Conservation (phyloP, 1,284 basidiomycete species). For the Cystobasidium slooffiae region DNA sequence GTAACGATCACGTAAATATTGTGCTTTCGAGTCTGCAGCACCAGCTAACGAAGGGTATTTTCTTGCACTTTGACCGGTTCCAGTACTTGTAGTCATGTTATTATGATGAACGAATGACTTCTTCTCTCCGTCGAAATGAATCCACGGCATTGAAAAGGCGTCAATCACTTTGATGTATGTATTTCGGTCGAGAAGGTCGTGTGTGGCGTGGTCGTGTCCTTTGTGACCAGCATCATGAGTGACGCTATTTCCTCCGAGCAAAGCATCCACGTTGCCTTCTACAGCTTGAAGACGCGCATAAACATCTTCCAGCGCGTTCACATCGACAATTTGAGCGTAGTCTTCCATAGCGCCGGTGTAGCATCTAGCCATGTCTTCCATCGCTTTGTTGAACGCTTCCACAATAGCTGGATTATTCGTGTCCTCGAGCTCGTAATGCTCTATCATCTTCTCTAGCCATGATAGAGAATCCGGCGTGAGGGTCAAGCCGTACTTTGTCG, state of each 20-base stretch:
- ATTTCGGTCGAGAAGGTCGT: constrained; percentile 69
- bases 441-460: constrained; percentile 45
- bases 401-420: not conserved
- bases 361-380: constrained; percentile 44
- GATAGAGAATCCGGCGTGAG: constrained; percentile 31
- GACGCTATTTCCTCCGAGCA: constrained; percentile 35
- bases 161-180: constrained; percentile 82
- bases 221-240: constrained; percentile 31
- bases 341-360: constrained; percentile 35
- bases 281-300: constrained; percentile 80
- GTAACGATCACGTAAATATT: constrained; percentile 77
- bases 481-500: constrained; percentile 39
- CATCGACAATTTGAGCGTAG: constrained; percentile 59
- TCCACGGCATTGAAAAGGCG: constrained; percentile 90
- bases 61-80: constrained; percentile 57
- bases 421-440: constrained; percentile 39
- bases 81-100: constrained; percentile 29
- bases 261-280: constrained; percentile 55
- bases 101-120: constrained; percentile 80
- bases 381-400: constrained; percentile 25
- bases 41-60: constrained; percentile 71
- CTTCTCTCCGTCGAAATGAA: constrained; percentile 83
- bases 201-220: constrained; percentile 20
- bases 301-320: constrained; percentile 73
- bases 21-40: constrained; percentile 74